Conservation (phyloP, 768 basidiomycete species). For the Auriscalpium microsporum region DNA sequence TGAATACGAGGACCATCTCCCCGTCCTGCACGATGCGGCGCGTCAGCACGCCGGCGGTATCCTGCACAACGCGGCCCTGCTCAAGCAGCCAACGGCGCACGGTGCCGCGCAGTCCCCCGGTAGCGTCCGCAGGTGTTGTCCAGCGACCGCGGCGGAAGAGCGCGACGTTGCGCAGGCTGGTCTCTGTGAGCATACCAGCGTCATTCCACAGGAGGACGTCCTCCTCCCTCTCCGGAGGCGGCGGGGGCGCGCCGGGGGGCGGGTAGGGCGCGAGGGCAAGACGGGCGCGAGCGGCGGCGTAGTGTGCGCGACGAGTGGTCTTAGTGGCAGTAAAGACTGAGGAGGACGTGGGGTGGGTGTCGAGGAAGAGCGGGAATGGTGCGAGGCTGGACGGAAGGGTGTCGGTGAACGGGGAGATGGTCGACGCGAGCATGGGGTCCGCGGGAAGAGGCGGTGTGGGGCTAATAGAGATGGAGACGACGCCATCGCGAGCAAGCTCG, state of each 20-base stretch:
- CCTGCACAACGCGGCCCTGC: constrained; percentile 41
- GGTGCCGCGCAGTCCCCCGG: constrained; percentile 69
- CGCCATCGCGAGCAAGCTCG: constrained; percentile 9
- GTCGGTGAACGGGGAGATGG: constrained; percentile 30
- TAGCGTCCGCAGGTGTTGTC: constrained; percentile 53
- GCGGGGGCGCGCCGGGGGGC: constrained; percentile 3
- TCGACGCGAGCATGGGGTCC: constrained; percentile 8
- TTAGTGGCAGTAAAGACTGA: constrained; percentile 61
- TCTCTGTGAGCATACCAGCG: constrained; percentile 45
- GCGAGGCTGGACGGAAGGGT: constrained; percentile 17
- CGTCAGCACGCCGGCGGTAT: constrained; percentile 1
- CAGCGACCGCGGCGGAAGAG: constrained; percentile 48
- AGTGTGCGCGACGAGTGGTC: constrained; percentile 54
- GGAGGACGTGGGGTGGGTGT: constrained; percentile 42
- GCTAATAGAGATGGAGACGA: constrained; percentile 3
- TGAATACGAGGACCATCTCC: constrained; percentile 63
- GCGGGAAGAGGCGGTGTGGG: constrained; percentile 19
- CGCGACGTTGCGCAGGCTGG: constrained; percentile 66
- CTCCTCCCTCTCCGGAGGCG: constrained; percentile 8
- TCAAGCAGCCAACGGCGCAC: constrained; percentile 63
- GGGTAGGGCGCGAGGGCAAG: constrained; percentile 27
- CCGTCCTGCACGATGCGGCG: constrained; percentile 34
- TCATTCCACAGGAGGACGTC: constrained; percentile 65
- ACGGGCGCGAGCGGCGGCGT: constrained; percentile 56
- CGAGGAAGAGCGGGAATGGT: constrained; percentile 43